These are phyloP conservation scores for Gastrolobium villosum DNA, from an alignment of 306 rosid genomes.

Conservation along the genomic window DNA sequence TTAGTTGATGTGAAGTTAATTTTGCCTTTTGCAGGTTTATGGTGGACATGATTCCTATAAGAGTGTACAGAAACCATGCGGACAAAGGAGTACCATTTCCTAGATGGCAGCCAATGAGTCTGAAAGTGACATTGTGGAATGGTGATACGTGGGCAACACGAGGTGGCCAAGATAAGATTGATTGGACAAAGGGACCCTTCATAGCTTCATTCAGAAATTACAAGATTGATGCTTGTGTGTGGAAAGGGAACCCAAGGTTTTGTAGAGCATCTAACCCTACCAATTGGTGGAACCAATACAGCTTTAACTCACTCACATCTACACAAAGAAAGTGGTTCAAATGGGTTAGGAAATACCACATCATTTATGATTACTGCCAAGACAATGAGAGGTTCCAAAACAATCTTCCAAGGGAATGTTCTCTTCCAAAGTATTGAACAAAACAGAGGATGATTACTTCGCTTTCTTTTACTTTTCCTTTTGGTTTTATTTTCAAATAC, in stretches of 20 bases:
- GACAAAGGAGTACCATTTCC: conserved; percentile 89
- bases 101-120: conserved; percentile 88
- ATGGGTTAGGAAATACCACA: conserved; percentile 86
- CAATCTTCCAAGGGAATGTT: conserved; percentile 85
- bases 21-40: conserved; percentile 60
- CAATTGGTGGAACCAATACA: conserved; percentile 86
- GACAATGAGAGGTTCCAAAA: conserved; percentile 78
- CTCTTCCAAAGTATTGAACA: conserved; percentile 81
- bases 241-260: conserved; percentile 87
- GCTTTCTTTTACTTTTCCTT: not conserved
- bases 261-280: conserved; percentile 69
- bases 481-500: not conserved
- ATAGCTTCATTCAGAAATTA: conserved; percentile 72
- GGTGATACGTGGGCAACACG: conserved; percentile 94
- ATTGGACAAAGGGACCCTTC: conserved; percentile 89
- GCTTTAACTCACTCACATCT: conserved; percentile 58
- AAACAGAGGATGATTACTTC: not conserved
- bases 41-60: conserved; percentile 87
- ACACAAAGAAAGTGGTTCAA: conserved; percentile 75
- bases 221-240: conserved; percentile 80
- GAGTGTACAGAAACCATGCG: conserved; percentile 89
- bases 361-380: conserved; percentile 85
- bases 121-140: conserved; percentile 81
- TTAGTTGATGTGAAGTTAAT: not conserved
- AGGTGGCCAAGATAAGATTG: conserved; percentile 87